Conservation (phyloP, 768 basidiomycete genomes). For the Pseudohyphozyma bogoriensis region DNA sequence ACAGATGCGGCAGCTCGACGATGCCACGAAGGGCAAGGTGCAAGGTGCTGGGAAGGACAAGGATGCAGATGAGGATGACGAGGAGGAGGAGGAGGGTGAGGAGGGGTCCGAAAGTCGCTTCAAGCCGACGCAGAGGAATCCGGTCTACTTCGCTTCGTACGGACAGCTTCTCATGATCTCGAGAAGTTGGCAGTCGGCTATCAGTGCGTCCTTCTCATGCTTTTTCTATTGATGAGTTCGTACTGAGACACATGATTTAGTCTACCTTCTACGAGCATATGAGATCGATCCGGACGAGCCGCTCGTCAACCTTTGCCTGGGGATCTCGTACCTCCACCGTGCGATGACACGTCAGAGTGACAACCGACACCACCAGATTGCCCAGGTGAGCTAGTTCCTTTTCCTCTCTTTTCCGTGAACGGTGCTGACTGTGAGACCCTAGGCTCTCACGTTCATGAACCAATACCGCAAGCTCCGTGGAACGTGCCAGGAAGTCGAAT, state of each 20-base stretch:
- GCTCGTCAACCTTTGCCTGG: conserved; percentile 69
- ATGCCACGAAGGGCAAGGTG: background rate
- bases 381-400: conserved; percentile 46
- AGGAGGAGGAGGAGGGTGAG: conserved; percentile 2
- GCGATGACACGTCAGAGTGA: conserved; percentile 90
- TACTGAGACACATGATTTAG: too few species aligned
- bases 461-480: conserved; percentile 63
- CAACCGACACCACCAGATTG: conserved; percentile 79
- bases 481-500: conserved; percentile 67
- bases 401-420: background rate
- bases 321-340: conserved; percentile 74
- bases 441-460: conserved; percentile 76
- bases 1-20: conserved; percentile 40
- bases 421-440: background rate
- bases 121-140: conserved; percentile 55
- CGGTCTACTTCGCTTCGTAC: conserved; percentile 61
- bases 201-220: conserved; percentile 54
- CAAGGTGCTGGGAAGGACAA: conserved; percentile 36
- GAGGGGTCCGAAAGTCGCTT: conserved; percentile 28
- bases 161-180: conserved; percentile 74
- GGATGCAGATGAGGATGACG: conserved; percentile 38
- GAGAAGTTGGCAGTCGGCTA: conserved; percentile 79
- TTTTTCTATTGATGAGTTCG: too few species aligned
- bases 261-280: conserved; percentile 79
- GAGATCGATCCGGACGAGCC: conserved; percentile 76